Base-by-base conservation (phyloP, 805 yeast species). In the Schwanniomyces vanrijiae region DNA sequence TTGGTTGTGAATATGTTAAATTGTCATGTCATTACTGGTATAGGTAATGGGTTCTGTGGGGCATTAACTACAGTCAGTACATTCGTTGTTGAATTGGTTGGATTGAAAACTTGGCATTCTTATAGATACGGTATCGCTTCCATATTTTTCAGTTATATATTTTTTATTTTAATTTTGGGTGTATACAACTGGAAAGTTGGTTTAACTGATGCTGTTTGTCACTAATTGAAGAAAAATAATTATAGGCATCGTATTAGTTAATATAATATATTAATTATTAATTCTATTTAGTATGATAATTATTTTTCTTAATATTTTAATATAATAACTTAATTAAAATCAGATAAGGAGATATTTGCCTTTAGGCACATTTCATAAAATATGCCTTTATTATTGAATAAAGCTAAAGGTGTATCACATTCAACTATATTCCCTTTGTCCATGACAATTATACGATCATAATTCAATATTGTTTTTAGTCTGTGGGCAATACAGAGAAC, bases 21-120 rank as follows among this genome's bases (percentile, higher is more conserved):
- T 0, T 81, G 88, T 50, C 82, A 79, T 34, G 78, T 82, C 3
- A 55, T 84, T 0, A 50, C 55, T 6, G 90, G 86, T 0, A 58
- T 86, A 2, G 71, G 67, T 16, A 79, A 80, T 54, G 95, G 96
- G 0, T 82, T 79, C 48, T 83, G 89, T 58, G 95, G 91, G 0
- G 76, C 80, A 2, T 63, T 86, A 43, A 81, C 89, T 34, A 88
- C 97, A 0, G 79, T 88, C 34, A 84, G 92, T 46, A 86, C 96
- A 0, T 86, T 90, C 54, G 76, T 87, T 7, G 82, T 78, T 37
- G 97, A 90, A 61, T 62, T 88, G 33, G 72, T 55, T 51, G 61
- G 59, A 1, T 40, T 65, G 35, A 47, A 60, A 47, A 44, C 71
- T 4, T 34, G 58, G 13, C 50, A 67, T 48, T 65, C 81, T 4